Evolutionary conservation across 2,329 filamentous ascomycete genomes (phyloP).

Genomic region (Zasmidium citrigriseum): DNA sequence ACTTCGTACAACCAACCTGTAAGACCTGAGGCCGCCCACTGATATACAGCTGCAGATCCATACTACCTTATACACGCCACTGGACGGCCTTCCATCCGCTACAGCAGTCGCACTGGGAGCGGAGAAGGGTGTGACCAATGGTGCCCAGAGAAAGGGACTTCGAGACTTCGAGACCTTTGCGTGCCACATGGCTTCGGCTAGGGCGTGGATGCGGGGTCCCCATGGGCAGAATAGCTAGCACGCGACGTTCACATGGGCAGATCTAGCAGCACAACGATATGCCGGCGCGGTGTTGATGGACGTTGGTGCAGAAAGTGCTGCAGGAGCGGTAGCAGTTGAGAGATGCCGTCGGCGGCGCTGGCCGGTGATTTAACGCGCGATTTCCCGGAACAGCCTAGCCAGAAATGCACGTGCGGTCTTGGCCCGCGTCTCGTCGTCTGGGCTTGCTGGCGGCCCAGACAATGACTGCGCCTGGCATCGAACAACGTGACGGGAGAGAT

Average conservation of each 20-base stretch:
- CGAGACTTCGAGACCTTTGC: neutral
- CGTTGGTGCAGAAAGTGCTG: neutral
- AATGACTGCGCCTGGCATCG: neutral
- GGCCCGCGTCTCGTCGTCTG: neutral
- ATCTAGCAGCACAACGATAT: neutral
- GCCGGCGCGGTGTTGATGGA: neutral
- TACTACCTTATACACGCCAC: neutral
- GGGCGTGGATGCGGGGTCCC: neutral
- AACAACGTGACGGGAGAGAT: neutral
- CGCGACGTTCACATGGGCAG: neutral
- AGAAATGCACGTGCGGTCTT: neutral
- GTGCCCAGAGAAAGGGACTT: neutral
- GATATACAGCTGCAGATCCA: neutral
- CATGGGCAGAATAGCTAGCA: neutral
- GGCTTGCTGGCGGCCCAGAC: neutral
- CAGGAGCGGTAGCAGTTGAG: neutral
- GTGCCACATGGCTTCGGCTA: neutral
- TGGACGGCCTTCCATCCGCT: neutral
- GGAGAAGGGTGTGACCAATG: neutral
- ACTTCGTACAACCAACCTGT: neutral
- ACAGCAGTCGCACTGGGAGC: neutral
- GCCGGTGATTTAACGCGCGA: neutral
- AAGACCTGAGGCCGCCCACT: conserved; percentile 1
- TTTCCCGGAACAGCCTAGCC: neutral
- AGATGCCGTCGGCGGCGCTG: neutral